Base-by-base conservation (phyloP, 495 filamentous ascomycete genomes). In the Penicillium lagena region DNA sequence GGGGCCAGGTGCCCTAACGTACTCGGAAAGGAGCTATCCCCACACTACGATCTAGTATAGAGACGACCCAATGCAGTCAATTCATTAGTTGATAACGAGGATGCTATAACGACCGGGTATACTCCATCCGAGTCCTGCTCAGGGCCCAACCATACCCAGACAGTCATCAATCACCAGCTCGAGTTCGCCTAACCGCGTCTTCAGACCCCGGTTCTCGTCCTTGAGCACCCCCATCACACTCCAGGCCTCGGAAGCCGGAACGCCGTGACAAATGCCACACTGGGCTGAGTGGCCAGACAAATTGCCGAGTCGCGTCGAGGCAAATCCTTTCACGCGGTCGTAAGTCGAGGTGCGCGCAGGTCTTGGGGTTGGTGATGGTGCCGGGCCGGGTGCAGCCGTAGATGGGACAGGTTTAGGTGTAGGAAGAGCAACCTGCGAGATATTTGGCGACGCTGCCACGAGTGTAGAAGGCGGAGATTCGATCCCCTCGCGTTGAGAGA, bases 91-190 rank as follows among this genome's bases (percentile, higher is more conserved):
- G 22, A 3, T 22, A 22, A 22, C 22, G 22, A 22, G 22, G 22
- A 22, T 22, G 22, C 22, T 22, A 3, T 22, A 22, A 22, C 22
- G 3, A 22, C 4, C 22, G 22, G 22, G 22, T 22, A 22, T 22
- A 22, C 22, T 22, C 39, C 10, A 28, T 37, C 32, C 17, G n/a
- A 28, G 35, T 31, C 28, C 15, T 2, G 13, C 10, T 62, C 52
- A 70, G 40, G 67, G 67, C 1, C 64, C 68, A 52, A 88, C 76
- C 43, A 82, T 61, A 55, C 85, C 80, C 54, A 91, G 64, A 27
- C 82, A 86, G 33, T 82, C 82, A 44, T 89, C 85, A 10, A 89
- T 77, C 0, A 80, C 80, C 14, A 68, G 66, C 61, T 89, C 86
- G 2, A 90, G 57, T 46, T 83, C 71, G 0, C 77, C 77, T 1